Percentiles rank a stretch among this genome's conserved stretches.
Conservation (phyloP, 208 protist species). For the Leishmania tarentolae region DNA sequence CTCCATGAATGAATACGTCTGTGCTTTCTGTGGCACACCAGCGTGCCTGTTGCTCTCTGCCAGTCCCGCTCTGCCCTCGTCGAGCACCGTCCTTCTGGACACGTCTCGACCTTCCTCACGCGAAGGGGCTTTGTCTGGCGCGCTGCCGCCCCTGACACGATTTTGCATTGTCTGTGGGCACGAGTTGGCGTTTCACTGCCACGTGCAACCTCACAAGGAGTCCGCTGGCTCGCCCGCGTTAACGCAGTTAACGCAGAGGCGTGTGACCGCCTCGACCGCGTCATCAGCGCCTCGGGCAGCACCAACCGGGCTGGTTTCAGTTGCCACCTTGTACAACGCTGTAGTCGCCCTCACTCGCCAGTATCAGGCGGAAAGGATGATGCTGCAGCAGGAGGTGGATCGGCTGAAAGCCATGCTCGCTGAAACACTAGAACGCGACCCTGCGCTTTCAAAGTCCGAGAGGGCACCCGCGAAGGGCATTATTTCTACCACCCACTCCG, state of each 20-base stretch:
- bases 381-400: constrained; percentile 7
- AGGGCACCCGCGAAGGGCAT: not conserved
- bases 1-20: not conserved
- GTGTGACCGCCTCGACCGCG: not conserved
- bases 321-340: constrained; percentile 4
- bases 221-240: not conserved
- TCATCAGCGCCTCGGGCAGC: not conserved
- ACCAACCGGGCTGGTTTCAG: constrained; percentile 5
- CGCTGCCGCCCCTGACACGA: not conserved
- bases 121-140: not conserved
- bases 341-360: not conserved
- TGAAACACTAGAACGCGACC: not conserved
- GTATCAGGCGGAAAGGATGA: not conserved
- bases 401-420: constrained; percentile 6
- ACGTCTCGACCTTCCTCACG: not conserved
- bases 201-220: not conserved
- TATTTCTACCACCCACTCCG: not conserved
- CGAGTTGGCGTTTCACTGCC: not conserved
- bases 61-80: not conserved
- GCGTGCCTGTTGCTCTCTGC: constrained; percentile 18
- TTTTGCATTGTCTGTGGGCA: constrained; percentile 13
- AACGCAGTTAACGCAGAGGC: not conserved
- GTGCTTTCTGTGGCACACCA: constrained; percentile 1
- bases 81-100: not conserved
- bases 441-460: not conserved